Evolutionary conservation across 352 stramenopile genomes (phyloP), one percentile per base, ranked within the genome.

Genomic region (Phytophthora macrochlamydospora): DNA sequence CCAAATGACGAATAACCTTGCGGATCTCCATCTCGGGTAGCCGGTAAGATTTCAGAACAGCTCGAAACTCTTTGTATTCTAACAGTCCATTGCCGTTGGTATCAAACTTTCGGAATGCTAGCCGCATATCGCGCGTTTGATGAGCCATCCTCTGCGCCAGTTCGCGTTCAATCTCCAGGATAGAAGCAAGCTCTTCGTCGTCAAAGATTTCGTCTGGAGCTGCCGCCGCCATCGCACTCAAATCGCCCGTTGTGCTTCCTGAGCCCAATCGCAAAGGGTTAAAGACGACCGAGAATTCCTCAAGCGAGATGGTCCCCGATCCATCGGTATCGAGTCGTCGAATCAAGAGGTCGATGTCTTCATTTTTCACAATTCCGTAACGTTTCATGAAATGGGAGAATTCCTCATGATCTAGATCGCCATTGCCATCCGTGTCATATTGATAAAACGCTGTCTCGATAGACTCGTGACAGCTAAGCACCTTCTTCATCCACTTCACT

Each of bases 31-130:
- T 65, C 48, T 92, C 83, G 0, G 75, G 70, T 18, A 92, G 76
- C 14, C 79, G 76, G 53, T 89, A 90, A 1, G 66, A 61, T 56
- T 87, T 87, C 28, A 92, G 68, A 12, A 92, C 83, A 37, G 69
- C 65, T 5, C 83, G 79, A 51, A 92, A 92, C 44, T 92, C 83
- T 31, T 79, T 85, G 52, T 92, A 92, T 62, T 92, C 83, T 38
- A 92, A 51, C 4, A 71, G 54, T 3, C 83, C 83, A 38, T 90
- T 90, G 12, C 83, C 81, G 32, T 92, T 92, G 9, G 76, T 40
- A 44, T 92, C 83, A 43, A 90, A 90, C 51, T 88, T 90, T 4
- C 72, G 75, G 52, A 92, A 92, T 29, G 83, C 83, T 0, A 77
- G 44, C 0, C 83, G 70, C 49, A 92, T 29, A 46, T 92, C 83